phyloP scores from a whole-genome alignment of 2,329 filamentous ascomycete genomes.

The Trichophyton schoenleinii region DNA sequence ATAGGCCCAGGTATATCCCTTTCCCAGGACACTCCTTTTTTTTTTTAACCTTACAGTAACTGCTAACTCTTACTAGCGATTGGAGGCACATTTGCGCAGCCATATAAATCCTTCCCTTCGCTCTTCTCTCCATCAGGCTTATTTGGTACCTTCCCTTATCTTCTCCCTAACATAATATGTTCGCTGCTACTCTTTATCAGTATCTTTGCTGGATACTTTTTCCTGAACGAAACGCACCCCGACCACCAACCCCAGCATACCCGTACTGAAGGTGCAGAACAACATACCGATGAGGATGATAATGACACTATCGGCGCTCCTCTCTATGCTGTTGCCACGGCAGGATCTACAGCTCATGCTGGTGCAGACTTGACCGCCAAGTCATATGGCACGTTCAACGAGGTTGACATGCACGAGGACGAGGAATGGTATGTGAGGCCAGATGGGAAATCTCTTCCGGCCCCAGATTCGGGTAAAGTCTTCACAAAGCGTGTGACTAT shows the following conservation, averaged over 20 bases:
- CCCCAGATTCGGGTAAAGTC: conserved; percentile 30
- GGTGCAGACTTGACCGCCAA: conserved; percentile 64
- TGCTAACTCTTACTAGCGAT: conserved; percentile 42
- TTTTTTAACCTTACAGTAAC: neutral
- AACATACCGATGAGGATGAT: conserved; percentile 20
- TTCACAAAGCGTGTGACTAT: conserved; percentile 57
- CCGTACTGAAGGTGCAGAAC: conserved; percentile 44
- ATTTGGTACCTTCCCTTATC: conserved; percentile 70
- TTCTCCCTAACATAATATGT: conserved; percentile 81
- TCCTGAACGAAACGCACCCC: conserved; percentile 81
- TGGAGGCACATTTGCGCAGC: conserved; percentile 74
- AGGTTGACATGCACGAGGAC: conserved; percentile 42
- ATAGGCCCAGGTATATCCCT: conserved; percentile 54
- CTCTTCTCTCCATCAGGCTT: conserved; percentile 55
- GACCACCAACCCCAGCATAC: conserved; percentile 50
- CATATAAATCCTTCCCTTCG: conserved; percentile 58
- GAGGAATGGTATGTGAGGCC: conserved; percentile 37
- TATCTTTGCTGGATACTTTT: conserved; percentile 65
- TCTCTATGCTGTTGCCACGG: conserved; percentile 53
- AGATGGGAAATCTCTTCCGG: conserved; percentile 24
- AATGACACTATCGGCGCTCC: conserved; percentile 11
- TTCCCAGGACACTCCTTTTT: neutral
- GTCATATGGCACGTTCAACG: conserved; percentile 62
- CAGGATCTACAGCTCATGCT: conserved; percentile 60
- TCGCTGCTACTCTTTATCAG: conserved; percentile 62